Evolutionary conservation across 148 eudicot genomes (phyloP), one percentile per base, ranked within the genome.

Genomic region (Camellia granthamiana): DNA sequence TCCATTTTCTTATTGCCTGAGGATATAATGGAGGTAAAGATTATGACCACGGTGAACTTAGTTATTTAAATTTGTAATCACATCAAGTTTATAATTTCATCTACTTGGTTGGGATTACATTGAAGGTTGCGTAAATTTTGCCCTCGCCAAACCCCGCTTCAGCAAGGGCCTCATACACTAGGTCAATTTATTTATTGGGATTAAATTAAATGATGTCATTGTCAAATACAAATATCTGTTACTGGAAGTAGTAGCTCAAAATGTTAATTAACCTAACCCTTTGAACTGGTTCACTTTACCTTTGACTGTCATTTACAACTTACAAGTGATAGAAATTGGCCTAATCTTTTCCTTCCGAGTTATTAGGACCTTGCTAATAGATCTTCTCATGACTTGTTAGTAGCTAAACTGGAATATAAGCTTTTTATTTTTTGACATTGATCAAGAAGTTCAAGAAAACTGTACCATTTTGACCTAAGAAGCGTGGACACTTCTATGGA

Each of bases 1-100:
- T 88, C 99, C 16, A 91, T 95, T 79, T 95, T 95, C 80, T 88
- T 95, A 79, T 86, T 95, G 84, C 97, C 99, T 2, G 99, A 95
- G 88, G 99, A 95, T 83, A 95, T 95, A 68, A 77, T 93, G 66
- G 97, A 95, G 99, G 99, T 91, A 87, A 30, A 81, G 78, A 18
- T 4, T 59, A 44, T 7, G 38, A 46, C 16, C 23, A 7, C 44
- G 10, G 16, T 30, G 76, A 44, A 59, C 58, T 58, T 19, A 10
- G 4, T n/a, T 10, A 3, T 2, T 65, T 66, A 43, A 15, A 19
- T 56, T 38, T 41, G 3, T 14, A 42, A 1, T 56, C 63, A 69
- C 16, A 0, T 9, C 47, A 38, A 15, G 73, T 66, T 69, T 42
- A 3, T 5, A 42, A 54, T 18, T n/a, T 49, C 69, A 47, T 44